Evolutionary conservation across 164 flowering plant genomes (phyloP), one percentile per base, ranked within the genome.

Genomic region (Sextonia rubra): DNA sequence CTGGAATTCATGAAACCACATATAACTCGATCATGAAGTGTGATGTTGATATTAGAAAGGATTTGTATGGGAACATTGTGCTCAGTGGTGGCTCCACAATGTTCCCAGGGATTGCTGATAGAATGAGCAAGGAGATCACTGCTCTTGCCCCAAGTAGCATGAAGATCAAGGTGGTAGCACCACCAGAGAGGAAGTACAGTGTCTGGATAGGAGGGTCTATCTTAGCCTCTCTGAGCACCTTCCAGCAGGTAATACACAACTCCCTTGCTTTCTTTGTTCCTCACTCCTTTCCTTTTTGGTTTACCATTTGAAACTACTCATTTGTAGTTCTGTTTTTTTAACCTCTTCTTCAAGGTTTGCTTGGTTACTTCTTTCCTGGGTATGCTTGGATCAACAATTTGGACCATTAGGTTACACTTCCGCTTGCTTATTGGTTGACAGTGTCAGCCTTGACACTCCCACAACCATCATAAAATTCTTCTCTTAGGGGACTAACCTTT

Each of bases 61-160:
- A 86, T 73, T 76, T 86, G 72, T 86, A 86, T 71, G 87, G 89
- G 30, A 86, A 85, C 80, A 85, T 85, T 60, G 88, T 85, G 15
- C 88, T 85, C 47, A 84, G 87, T 74, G 89, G 89, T 74, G 89
- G 90, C 18, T 73, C 90, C 20, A 86, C 90, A 25, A 86, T 86
- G 90, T 86, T 86, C 81, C 78, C 82, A 4, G 90, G 88, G 27
- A 86, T 86, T 80, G 88, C 86, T 72, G 90, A 86, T 63, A 79
- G 90, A 71, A 87, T 87, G 90, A 87, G 87, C 83, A 87, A 85
- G 81, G 90, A 87, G 80, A 87, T 87, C 70, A 84, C 89, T 60
- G 87, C 90, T 9, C 78, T 87, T 69, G 90, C 90, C 26, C 90
- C 90, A 29, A 86, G 87, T 76, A 86, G 88, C 82, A 85, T 83